These are phyloP conservation scores for Cyberlindnera maritima DNA, from an alignment of 805 yeast species.

Conservation along the genomic window DNA sequence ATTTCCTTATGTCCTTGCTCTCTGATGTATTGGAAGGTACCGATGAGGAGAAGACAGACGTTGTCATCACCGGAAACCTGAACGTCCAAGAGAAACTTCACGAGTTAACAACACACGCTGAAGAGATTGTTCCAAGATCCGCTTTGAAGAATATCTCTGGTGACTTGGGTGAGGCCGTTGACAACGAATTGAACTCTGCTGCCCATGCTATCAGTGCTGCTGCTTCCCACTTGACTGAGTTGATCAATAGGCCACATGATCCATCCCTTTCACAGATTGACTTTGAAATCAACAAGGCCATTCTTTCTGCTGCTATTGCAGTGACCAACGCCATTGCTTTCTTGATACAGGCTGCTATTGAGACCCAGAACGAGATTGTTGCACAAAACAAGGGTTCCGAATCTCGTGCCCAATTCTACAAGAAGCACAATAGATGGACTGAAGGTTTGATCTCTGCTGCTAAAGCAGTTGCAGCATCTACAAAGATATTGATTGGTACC, in stretches of 20 bases:
- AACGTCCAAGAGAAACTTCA: slow-evolving; percentile 73
- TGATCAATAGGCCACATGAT: slow-evolving; percentile 48
- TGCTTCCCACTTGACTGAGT: slow-evolving; percentile 50
- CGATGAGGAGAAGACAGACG: slow-evolving; percentile 69
- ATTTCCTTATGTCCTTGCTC: slow-evolving; percentile 57
- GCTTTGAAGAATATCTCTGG: slow-evolving; percentile 34
- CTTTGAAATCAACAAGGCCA: slow-evolving; percentile 70
- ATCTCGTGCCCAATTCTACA: slow-evolving; percentile 72
- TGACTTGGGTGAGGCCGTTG: slow-evolving; percentile 70
- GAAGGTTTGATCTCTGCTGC: slow-evolving; percentile 92
- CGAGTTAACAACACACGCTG: slow-evolving; percentile 51
- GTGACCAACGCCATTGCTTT: slow-evolving; percentile 75
- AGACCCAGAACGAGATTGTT: slow-evolving; percentile 79
- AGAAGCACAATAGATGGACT: slow-evolving; percentile 88
- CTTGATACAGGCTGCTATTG: slow-evolving; percentile 73
- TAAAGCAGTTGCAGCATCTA: slow-evolving; percentile 79
- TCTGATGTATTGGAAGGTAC: slow-evolving; percentile 48
- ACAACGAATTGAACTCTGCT: slow-evolving; percentile 68
- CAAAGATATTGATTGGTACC: slow-evolving; percentile 76
- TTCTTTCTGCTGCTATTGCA: slow-evolving; percentile 74
- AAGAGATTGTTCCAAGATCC: slow-evolving; percentile 49
- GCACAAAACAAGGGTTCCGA: slow-evolving; percentile 64
- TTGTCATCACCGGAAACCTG: slow-evolving; percentile 71
- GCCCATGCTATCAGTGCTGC: slow-evolving; percentile 70
- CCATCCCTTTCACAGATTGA: slow-evolving; percentile 55